phyloP scores from a whole-genome alignment of 495 filamentous ascomycete genomes.

The Podospora conica region DNA sequence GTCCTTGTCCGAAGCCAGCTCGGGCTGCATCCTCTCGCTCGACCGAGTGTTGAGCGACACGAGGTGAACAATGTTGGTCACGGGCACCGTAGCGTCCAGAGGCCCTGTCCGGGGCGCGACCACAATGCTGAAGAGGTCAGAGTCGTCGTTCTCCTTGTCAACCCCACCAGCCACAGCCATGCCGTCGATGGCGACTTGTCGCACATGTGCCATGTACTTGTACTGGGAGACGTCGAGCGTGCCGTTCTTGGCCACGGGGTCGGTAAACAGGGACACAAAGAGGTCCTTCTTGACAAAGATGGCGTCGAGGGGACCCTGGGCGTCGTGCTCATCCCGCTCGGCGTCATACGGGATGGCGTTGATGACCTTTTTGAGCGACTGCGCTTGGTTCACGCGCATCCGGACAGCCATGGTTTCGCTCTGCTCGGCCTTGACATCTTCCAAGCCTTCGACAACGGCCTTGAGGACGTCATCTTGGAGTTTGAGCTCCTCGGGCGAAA shows the following conservation, averaged over 20 bases:
- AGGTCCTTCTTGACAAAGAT: slow-evolving; percentile 22
- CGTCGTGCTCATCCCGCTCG: background rate
- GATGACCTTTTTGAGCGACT: background rate
- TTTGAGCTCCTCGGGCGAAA: slow-evolving; percentile 27
- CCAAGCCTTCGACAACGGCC: background rate
- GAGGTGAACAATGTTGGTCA: slow-evolving; percentile 28
- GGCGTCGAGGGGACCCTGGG: slow-evolving; percentile 10
- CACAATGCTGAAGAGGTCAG: slow-evolving; percentile 34
- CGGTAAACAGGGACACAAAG: slow-evolving; percentile 25
- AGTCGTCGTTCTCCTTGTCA: slow-evolving; percentile 13
- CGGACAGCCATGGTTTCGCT: background rate
- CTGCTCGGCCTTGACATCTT: background rate
- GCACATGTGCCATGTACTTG: slow-evolving; percentile 40
- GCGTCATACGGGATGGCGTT: slow-evolving; percentile 15
- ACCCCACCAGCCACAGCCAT: slow-evolving; percentile 25
- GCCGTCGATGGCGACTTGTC: slow-evolving; percentile 35
- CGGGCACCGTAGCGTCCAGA: slow-evolving; percentile 15
- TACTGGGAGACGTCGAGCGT: slow-evolving; percentile 1
- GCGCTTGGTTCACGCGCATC: background rate
- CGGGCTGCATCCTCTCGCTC: slow-evolving; percentile 14
- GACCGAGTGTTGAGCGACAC: slow-evolving; percentile 23
- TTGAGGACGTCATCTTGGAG: background rate
- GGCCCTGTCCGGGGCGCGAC: slow-evolving; percentile 31
- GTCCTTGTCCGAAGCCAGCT: background rate
- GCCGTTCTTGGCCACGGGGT: background rate